These are phyloP conservation scores for Austroboletus novae-zelandiae DNA, from an alignment of 1,284 basidiomycete species.

Conservation along the genomic window DNA sequence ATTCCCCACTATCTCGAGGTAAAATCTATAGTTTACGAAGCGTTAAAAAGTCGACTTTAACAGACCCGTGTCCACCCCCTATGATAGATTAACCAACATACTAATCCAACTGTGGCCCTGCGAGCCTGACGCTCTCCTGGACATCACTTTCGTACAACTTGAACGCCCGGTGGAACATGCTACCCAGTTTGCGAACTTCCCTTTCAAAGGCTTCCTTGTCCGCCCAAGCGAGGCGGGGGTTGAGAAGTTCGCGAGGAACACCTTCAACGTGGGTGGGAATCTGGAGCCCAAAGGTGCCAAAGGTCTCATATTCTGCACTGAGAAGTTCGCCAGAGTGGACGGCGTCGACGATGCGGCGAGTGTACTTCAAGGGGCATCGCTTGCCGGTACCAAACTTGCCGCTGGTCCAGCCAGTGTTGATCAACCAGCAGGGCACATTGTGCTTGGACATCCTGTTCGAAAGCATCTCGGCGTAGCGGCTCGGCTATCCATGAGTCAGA, in stretches of 20 bases:
- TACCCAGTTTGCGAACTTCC: conserved; percentile 81
- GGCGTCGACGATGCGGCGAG: conserved; percentile 94
- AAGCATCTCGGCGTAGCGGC: conserved; percentile 96
- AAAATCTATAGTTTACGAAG: conserved; percentile 11
- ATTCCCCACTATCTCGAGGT: too few species aligned
- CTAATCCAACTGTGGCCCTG: conserved; percentile 58
- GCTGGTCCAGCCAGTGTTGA: conserved; percentile 99
- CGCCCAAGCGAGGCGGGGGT: conserved; percentile 83
- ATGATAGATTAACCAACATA: neutral
- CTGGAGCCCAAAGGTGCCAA: conserved; percentile 76
- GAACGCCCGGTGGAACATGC: conserved; percentile 94
- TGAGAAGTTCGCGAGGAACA: conserved; percentile 86
- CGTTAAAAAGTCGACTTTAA: neutral
- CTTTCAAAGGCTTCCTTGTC: conserved; percentile 85
- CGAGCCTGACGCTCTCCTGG: conserved; percentile 70
- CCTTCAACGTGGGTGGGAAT: conserved; percentile 81
- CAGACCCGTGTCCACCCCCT: neutral
- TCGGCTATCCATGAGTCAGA: conserved; percentile 52
- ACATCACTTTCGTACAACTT: conserved; percentile 86
- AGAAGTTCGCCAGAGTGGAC: conserved; percentile 94
- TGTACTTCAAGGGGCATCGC: conserved; percentile 94
- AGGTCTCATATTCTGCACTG: conserved; percentile 84
- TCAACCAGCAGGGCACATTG: conserved; percentile 95
- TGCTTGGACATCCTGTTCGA: conserved; percentile 91
- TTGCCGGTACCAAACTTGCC: conserved; percentile 92